phyloP scores from a whole-genome alignment of 163 green algal genomes.

The Volvox carteri region DNA sequence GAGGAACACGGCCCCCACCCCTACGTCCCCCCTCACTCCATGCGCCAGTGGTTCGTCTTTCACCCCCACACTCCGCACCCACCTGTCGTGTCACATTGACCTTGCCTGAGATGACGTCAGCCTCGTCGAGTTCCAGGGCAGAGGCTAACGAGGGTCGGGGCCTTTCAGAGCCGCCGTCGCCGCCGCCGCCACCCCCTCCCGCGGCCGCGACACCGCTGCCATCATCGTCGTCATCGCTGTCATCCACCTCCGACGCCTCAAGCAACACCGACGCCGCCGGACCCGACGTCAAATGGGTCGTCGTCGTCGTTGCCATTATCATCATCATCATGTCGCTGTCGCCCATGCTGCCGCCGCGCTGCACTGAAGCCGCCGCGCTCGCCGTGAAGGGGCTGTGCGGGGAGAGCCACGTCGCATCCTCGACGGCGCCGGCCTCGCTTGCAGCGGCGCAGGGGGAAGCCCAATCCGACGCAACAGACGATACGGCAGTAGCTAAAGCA shows the following conservation, averaged over 20 bases:
- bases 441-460: neutral
- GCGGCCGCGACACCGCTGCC: neutral
- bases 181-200: neutral
- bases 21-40: too few species aligned
- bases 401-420: neutral
- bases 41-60: too few species aligned
- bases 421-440: neutral
- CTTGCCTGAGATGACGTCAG: slow-evolving; percentile 43
- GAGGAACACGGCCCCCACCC: too few species aligned
- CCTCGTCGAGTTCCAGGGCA: slow-evolving; percentile 32
- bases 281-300: too few species aligned
- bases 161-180: neutral
- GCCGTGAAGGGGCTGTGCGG: neutral
- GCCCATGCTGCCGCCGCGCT: neutral
- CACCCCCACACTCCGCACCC: too few species aligned
- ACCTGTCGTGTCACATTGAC: slow-evolving; percentile 21
- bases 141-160: neutral
- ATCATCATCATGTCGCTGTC: too few species aligned
- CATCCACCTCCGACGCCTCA: neutral
- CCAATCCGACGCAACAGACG: neutral
- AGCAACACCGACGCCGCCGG: too few species aligned
- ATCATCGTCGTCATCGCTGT: neutral
- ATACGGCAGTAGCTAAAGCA: neutral
- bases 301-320: neutral
- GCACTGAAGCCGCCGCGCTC: neutral